phyloP scores from a whole-genome alignment of 768 basidiomycete genomes.

The Lyophyllum decastes region DNA sequence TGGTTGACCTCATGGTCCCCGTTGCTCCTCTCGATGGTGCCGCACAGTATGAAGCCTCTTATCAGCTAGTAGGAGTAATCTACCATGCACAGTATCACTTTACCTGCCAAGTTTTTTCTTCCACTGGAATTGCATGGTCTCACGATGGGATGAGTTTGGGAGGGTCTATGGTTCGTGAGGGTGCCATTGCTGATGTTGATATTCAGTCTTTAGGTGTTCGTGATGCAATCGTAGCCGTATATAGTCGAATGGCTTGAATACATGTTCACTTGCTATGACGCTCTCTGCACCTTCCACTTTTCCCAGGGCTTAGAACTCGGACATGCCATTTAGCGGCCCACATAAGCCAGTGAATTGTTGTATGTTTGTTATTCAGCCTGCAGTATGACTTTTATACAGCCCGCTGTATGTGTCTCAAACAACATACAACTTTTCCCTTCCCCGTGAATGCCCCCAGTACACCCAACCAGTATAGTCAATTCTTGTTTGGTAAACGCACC shows the following conservation, averaged over 20 bases:
- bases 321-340: background rate
- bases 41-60: background rate
- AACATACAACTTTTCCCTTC: no score
- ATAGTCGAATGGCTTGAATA: background rate
- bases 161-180: background rate
- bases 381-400: no score
- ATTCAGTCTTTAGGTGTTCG: background rate
- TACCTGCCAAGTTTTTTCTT: background rate
- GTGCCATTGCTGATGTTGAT: background rate
- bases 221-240: background rate
- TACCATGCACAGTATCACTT: slow-evolving; percentile 8
- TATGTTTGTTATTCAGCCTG: no score
- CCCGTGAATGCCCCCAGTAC: no score
- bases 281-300: no score
- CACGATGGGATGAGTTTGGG: slow-evolving; percentile 1
- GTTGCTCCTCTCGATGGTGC: background rate
- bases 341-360: no score
- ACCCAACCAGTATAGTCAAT: no score
- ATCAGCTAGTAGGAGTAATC: slow-evolving; percentile 1
- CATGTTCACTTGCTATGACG: no score
- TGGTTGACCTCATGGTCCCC: background rate
- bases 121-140: background rate
- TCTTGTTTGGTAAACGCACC: no score
- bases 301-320: background rate
- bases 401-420: no score